A percentile compares a stretch with the other conserved stretches of the same genome.
Conservation (phyloP, 139 green algal species). For the Volvox africanus region DNA sequence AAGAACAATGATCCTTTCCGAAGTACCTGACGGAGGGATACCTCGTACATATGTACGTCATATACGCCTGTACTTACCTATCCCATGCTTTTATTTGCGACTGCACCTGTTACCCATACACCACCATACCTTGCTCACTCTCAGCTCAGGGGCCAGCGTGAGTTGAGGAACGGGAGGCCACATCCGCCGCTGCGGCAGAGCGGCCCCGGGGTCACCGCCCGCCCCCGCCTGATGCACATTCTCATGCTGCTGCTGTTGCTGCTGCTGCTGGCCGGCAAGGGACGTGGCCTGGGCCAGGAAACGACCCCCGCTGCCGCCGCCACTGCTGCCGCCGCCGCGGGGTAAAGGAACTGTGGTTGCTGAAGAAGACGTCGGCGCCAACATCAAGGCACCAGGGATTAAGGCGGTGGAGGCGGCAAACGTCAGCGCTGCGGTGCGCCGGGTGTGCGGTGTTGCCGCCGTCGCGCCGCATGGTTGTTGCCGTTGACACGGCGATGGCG, state of each 20-base stretch:
- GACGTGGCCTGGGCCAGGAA: slow-evolving; percentile 2
- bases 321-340: not conserved
- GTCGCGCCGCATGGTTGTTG: too few relatives aligned
- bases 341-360: not conserved
- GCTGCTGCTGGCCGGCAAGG: not conserved
- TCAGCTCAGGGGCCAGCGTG: not conserved
- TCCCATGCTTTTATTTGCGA: not conserved
- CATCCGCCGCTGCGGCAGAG: not conserved
- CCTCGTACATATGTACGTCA: not conserved
- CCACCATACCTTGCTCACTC: slow-evolving; percentile 12
- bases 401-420: not conserved
- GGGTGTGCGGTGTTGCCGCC: not conserved
- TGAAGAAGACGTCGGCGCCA: not conserved
- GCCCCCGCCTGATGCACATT: not conserved
- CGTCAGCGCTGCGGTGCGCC: not conserved
- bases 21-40: not conserved
- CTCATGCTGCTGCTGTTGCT: not conserved
- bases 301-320: not conserved
- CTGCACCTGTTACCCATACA: not conserved
- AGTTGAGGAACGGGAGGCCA: not conserved
- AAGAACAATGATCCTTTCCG: too few relatives aligned
- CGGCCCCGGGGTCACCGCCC: not conserved
- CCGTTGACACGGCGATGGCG: too few relatives aligned
- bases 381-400: not conserved
- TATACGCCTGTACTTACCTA: too few relatives aligned